Evolutionary conservation across 148 eudicot genomes (phyloP).

Genomic region (Pouteria glomerata): DNA sequence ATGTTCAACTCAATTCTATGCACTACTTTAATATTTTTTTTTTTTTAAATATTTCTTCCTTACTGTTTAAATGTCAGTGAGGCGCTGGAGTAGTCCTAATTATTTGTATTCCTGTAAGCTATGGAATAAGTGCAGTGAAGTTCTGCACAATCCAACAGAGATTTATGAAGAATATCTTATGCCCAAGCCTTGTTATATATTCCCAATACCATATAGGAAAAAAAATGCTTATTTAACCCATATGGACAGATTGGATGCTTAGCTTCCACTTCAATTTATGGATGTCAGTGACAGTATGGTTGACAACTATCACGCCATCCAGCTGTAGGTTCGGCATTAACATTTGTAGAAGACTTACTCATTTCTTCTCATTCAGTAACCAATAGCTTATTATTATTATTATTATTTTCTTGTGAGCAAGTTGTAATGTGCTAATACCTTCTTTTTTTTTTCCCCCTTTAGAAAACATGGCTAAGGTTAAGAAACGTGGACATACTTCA

Average conservation of each 20-base stretch:
- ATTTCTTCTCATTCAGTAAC: background rate
- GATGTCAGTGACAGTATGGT: background rate
- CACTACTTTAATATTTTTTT: background rate
- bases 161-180: background rate
- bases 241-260: background rate
- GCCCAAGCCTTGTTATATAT: background rate
- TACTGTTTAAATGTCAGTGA: background rate
- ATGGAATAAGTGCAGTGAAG: background rate
- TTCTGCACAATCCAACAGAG: background rate
- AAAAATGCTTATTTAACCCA: background rate
- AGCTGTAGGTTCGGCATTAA: background rate
- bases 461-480: constrained; percentile 93
- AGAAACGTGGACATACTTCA: constrained; percentile 53
- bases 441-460: constrained; percentile 20
- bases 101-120: too few relatives aligned
- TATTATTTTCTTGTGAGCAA: background rate
- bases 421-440: background rate
- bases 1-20: background rate
- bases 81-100: too few relatives aligned
- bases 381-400: too few relatives aligned
- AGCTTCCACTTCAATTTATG: background rate
- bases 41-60: background rate
- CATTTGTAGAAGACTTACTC: background rate
- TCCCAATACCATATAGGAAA: background rate
- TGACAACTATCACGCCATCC: background rate